Conservation (phyloP, 2,329 filamentous ascomycete genomes). For the Biscogniauxia mediterranea region DNA sequence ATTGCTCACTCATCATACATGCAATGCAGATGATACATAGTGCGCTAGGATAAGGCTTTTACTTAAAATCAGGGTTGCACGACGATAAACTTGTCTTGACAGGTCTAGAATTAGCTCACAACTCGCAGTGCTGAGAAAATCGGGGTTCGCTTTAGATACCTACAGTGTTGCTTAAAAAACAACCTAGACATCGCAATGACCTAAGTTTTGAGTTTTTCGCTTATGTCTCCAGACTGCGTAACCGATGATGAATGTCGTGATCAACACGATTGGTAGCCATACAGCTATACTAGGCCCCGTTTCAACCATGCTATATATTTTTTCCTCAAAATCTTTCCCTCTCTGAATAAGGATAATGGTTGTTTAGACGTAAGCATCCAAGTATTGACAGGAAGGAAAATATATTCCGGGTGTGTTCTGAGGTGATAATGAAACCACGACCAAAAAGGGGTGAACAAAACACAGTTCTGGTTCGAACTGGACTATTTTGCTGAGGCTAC, state of each 20-base stretch:
- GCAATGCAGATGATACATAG: too few species aligned
- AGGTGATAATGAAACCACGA: too few species aligned
- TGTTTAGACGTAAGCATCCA: too few species aligned
- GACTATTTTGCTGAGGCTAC: too few species aligned
- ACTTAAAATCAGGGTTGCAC: not conserved
- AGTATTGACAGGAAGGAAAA: too few species aligned
- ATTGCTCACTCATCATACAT: too few species aligned
- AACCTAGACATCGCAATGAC: constrained; percentile 3
- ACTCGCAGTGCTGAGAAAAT: not conserved
- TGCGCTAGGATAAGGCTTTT: too few species aligned
- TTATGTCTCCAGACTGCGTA: constrained; percentile 6
- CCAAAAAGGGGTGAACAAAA: too few species aligned
- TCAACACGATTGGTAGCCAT: constrained; percentile 3
- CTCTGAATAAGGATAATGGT: too few species aligned
- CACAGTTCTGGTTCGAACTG: too few species aligned
- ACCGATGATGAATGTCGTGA: constrained; percentile 1
- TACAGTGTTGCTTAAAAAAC: not conserved
- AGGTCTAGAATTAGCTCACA: not conserved
- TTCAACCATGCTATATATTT: not conserved
- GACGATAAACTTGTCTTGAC: not conserved
- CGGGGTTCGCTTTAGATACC: not conserved
- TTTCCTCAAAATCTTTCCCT: not conserved
- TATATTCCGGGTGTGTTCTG: too few species aligned
- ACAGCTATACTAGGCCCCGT: not conserved
- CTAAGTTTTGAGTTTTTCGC: constrained; percentile 3